These are phyloP conservation scores for Colletotrichum sp. DNA, from an alignment of 2,329 filamentous ascomycete genomes.

Conservation along the genomic window DNA sequence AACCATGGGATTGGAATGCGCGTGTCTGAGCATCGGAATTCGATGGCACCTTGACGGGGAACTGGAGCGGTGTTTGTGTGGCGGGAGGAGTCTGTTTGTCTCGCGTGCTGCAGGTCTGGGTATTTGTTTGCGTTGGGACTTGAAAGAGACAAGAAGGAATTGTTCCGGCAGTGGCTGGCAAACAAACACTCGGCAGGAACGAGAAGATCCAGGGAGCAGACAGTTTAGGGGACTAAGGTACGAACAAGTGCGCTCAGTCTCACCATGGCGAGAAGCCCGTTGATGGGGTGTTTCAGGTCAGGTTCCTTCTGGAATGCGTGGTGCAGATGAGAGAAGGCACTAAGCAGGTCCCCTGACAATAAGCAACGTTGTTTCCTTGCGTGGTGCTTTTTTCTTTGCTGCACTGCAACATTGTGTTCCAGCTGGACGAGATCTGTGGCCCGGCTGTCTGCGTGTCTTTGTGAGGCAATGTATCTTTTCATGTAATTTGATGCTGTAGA, in stretches of 20 bases:
- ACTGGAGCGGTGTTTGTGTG: not conserved
- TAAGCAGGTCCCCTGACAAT: not conserved
- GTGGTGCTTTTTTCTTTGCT: not conserved
- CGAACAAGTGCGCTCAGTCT: constrained; percentile 3
- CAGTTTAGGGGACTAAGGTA: not conserved
- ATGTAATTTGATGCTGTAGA: not conserved
- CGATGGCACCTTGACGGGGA: not conserved
- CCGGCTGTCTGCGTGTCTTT: not conserved
- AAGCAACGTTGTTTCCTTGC: not conserved
- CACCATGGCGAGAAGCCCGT: not conserved
- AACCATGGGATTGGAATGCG: not conserved
- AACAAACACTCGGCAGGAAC: not conserved
- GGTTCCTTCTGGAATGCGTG: constrained; percentile 9
- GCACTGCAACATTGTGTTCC: not conserved
- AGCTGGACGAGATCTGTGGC: not conserved
- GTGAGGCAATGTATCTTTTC: not conserved
- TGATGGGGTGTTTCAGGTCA: constrained; percentile 11
- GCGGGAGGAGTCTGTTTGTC: not conserved
- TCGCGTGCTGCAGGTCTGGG: not conserved
- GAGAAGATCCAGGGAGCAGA: not conserved
- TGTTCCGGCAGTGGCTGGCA: not conserved
- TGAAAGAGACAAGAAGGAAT: not conserved
- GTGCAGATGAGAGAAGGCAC: not conserved
- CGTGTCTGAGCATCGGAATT: not conserved
- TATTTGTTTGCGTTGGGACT: not conserved